Conservation (phyloP, 352 stramenopile species). For the Halophytophthora polymorphica region DNA sequence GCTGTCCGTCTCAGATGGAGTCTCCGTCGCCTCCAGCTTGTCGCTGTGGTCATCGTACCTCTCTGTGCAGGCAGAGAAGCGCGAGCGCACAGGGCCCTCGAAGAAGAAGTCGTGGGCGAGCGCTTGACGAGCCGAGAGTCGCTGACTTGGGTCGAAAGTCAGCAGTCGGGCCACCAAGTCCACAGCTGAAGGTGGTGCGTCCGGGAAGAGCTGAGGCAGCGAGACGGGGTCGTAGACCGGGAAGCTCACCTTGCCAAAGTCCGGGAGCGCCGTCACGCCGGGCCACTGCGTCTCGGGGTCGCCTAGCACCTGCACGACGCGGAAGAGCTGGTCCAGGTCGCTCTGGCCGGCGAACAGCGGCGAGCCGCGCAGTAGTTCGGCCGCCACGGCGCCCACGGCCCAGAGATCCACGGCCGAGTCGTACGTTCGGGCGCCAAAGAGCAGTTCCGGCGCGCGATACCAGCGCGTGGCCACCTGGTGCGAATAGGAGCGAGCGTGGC, state of each 20-base stretch:
- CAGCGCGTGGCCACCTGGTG: constrained; percentile 80
- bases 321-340: constrained; percentile 80
- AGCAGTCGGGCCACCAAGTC: constrained; percentile 51
- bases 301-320: constrained; percentile 64
- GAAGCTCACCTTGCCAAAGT: constrained; percentile 73
- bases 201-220: constrained; percentile 42
- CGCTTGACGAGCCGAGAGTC: constrained; percentile 16
- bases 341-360: constrained; percentile 79
- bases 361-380: constrained; percentile 54
- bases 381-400: constrained; percentile 61
- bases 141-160: constrained; percentile 27
- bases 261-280: constrained; percentile 43
- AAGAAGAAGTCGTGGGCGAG: constrained; percentile 51
- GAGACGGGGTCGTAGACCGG: constrained; percentile 45
- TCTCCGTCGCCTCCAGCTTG: neutral
- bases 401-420: constrained; percentile 69
- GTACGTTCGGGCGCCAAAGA: constrained; percentile 70
- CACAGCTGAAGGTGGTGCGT: constrained; percentile 34
- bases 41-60: neutral
- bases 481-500: constrained; percentile 39
- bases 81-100: constrained; percentile 18
- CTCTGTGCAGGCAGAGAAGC: constrained; percentile 14
- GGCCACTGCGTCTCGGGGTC: constrained; percentile 55
- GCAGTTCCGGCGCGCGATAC: constrained; percentile 79
- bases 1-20: constrained; percentile 8